Base-by-base conservation (phyloP, 2,329 filamentous ascomycete species). In the Chaetothyriales sp. region DNA sequence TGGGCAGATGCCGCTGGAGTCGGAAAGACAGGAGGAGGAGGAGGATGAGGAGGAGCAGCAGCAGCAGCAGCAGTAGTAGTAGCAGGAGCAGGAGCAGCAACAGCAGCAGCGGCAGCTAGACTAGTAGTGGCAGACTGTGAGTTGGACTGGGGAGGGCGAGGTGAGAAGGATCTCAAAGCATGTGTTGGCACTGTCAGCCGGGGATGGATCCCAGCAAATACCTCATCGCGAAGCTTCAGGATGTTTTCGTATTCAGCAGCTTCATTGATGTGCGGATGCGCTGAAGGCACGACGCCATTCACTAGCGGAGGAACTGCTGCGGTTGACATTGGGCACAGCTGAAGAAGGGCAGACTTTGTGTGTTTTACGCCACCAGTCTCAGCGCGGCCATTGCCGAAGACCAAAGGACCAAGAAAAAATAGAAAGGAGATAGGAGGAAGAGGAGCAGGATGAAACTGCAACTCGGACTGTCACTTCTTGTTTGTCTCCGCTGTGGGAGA, bases 191-290 rank as follows among this genome's bases (percentile, higher is more conserved):
- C 71, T 47, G 55, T 78, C 63, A 81, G 71, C 60, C 73, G 73
- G 57, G 77, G 74, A 63, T 73, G 70, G 61, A 76, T 80, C 63
- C 89, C 88, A 65, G 85, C 79, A 64, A 92, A 73, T 60, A 96
- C 77, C 59, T 81, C 75, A 71, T 95, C 84, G 67, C 81, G 83
- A 67, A 96, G 81, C 59, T 75, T 78, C 63, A 94, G 66, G 62
- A 96, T 84, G 69, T 83, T 86, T 63, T 83, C 78, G 71, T 87
- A 92, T 68, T 89, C 79, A 61, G 73, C 67, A 47, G 83, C 68
- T 62, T 83, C 78, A 61, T 75, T 70, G 52, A 73, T 64, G 58
- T 78, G 53, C 51, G 63, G 59, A 49, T 61, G 54, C 26, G 60
- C 59, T 43, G 57, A n/a, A 26, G 55, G 58, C 50, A 55, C 36